A percentile compares a stretch with the other conserved stretches of the same genome.
Conservation (phyloP, 345 rosid species). For the Camelina neglecta region DNA sequence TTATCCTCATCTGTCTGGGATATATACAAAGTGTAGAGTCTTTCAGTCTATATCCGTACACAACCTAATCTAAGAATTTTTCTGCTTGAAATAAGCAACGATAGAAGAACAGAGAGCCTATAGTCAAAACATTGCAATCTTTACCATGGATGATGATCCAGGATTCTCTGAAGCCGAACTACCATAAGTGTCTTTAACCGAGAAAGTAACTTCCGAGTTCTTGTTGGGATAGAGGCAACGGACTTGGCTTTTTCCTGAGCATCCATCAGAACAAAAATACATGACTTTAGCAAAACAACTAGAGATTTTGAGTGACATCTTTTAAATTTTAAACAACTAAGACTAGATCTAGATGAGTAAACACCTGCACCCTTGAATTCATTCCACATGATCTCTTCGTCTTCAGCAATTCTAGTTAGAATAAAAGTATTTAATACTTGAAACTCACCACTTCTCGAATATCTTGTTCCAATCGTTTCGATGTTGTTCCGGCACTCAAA, state of each 20-base stretch:
- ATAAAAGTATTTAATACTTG: conserved; percentile 33
- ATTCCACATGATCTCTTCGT: conserved; percentile 92
- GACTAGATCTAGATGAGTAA: no score
- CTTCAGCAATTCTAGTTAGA: conserved; percentile 64
- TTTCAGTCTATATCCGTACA: conserved; percentile 10
- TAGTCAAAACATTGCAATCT: conserved; percentile 13
- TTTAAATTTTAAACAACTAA: not conserved
- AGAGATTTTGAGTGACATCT: not conserved
- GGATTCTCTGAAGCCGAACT: conserved; percentile 44
- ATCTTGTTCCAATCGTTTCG: conserved; percentile 72
- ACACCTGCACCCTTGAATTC: conserved; percentile 77
- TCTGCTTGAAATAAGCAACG: not conserved
- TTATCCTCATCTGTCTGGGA: conserved; percentile 52
- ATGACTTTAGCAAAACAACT: conserved; percentile 18
- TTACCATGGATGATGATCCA: conserved; percentile 49
- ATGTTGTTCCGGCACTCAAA: conserved; percentile 90
- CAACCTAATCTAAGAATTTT: not conserved
- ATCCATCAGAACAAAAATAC: conserved; percentile 22
- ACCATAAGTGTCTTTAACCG: conserved; percentile 63
- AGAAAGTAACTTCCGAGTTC: conserved; percentile 53
- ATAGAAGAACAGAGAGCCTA: conserved; percentile 14
- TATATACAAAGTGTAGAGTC: conserved; percentile 37
- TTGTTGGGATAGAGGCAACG: conserved; percentile 94
- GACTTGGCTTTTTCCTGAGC: conserved; percentile 72
- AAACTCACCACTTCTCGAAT: conserved; percentile 79